Evolutionary conservation across 208 protist species (phyloP), one percentile per base, ranked within the genome.

Genomic region (Angomonas ambiguus): DNA sequence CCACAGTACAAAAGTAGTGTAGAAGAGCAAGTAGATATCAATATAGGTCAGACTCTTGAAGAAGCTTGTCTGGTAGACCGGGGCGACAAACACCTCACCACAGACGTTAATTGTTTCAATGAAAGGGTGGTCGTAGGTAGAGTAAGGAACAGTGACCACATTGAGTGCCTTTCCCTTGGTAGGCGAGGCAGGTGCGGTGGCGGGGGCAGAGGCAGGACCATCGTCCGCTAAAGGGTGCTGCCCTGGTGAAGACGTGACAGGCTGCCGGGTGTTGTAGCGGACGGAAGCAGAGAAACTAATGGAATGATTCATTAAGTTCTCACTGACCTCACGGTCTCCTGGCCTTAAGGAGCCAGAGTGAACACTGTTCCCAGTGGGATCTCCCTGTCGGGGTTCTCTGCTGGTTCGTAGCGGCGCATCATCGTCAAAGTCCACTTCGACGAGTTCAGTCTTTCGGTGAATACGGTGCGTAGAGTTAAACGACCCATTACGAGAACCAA

Each of bases 1-100:
- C 81, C 81, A 87, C 8, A 87, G 67, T 6, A 71, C 64, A 51
- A 86, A 51, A 16, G 73, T 80, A 1, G 76, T 82, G 60, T 69
- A 86, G 30, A 68, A 74, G 38, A 82, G 71, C 20, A 87, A 20
- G 74, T 77, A 87, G 20, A 83, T 58, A 59, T 83, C 74, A 45
- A 83, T 56, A 33, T 82, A 83, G 22, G 76, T 80, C 45, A 87
- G 66, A 56, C 74, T 80, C 27, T 76, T 32, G 16, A 67, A 64
- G 48, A 87, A 87, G 41, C 70, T 74, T 27, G 70, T 77, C 49
- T 80, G 69, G 66, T 87, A 82, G 34, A 86, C 67, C 35, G 80
- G 80, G 20, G 71, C 68, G 11, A 86, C 72, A 66, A 77, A 86
- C 4, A 82, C 76, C 51, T 86, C 76, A 51, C 73, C 73, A 57